Percentiles rank a stretch among this genome's conserved stretches.
phyloP scores from a whole-genome alignment of 257 asterid species.

The Salvia hispanica region DNA sequence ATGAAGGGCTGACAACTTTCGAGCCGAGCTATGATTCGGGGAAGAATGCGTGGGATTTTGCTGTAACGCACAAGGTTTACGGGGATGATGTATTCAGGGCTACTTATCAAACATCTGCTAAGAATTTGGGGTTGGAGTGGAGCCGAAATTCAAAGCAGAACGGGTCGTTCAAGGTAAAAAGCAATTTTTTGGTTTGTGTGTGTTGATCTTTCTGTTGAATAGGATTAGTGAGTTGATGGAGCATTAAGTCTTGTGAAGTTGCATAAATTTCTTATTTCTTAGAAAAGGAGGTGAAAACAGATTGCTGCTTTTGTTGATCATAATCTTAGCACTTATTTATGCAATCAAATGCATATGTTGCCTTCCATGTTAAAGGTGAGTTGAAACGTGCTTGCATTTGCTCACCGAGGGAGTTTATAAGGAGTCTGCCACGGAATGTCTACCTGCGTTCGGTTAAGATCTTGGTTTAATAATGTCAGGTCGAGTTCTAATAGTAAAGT shows the following conservation, averaged over 20 bases:
- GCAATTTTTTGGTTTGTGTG: neutral
- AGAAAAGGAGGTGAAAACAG: neutral
- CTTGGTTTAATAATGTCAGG: neutral
- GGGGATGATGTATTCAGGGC: slow-evolving; percentile 75
- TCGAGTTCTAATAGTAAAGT: neutral
- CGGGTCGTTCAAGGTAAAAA: slow-evolving; percentile 83
- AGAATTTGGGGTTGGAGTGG: slow-evolving; percentile 91
- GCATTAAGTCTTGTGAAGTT: neutral
- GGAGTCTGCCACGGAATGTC: neutral
- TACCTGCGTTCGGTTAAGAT: neutral
- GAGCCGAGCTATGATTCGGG: slow-evolving; percentile 83
- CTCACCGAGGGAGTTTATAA: neutral
- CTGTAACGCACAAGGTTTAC: slow-evolving; percentile 61
- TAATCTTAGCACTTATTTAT: neutral
- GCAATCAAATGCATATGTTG: slow-evolving; percentile 13
- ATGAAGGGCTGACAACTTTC: slow-evolving; percentile 68
- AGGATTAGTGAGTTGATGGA: slow-evolving; percentile 3
- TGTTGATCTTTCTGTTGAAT: slow-evolving; percentile 26
- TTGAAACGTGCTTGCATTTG: neutral
- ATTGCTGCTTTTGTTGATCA: slow-evolving; percentile 16
- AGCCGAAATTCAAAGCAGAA: slow-evolving; percentile 61
- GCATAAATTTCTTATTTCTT: neutral
- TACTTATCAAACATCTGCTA: slow-evolving; percentile 77
- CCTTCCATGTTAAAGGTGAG: neutral
- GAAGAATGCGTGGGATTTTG: slow-evolving; percentile 86